Base-by-base conservation (phyloP, 164 flowering plant species). In the Brasenia schreberi region DNA sequence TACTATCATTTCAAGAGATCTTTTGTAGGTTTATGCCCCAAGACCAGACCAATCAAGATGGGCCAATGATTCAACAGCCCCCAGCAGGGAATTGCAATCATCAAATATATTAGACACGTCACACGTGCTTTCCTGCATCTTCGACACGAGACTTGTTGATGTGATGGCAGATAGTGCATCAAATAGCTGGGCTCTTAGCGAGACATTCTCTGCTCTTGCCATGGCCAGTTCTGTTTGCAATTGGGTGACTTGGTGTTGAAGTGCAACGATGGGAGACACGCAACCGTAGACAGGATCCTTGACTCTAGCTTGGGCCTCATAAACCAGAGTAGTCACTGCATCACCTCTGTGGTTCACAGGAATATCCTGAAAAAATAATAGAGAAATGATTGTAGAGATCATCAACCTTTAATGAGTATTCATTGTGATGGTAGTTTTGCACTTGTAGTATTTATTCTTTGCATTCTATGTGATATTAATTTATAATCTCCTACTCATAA, bases 201-300 rank as follows among this genome's bases (percentile, higher is more conserved):
- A 23, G 27, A 61, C 49, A 52, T 42, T 65, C 19, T 71, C 74
- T 62, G 67, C 74, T 53, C 58, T 60, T 18, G 66, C 59, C 65
- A 56, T 43, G 42, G 66, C 69, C 43, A 71, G 18, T 62, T 67
- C 69, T 49, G 66, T 18, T 19, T 71, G 74, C 23, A 71, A 33
- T 12, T 42, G 59, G 27, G 62, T 49, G 18, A 67, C 74, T 58
- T 67, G 74, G 56, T 44, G 62, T 43, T 67, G 74, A 23, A 71
- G 74, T 18, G 69, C 63, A 27, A 63, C 62, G 42, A 71, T 71
- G 66, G 62, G 10, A 39, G 63, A 65, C 10, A 71, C 74, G 44
- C 74, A 67, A 42, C 74, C 70, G 58, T 71, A 71, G 18, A 71
- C 52, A 6, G 69, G 73, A 43, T 71, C 69, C 66, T 59, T 62